Evolutionary conservation across 164 flowering plant species (phyloP).

Genomic region (Euptelea pleiosperma): DNA sequence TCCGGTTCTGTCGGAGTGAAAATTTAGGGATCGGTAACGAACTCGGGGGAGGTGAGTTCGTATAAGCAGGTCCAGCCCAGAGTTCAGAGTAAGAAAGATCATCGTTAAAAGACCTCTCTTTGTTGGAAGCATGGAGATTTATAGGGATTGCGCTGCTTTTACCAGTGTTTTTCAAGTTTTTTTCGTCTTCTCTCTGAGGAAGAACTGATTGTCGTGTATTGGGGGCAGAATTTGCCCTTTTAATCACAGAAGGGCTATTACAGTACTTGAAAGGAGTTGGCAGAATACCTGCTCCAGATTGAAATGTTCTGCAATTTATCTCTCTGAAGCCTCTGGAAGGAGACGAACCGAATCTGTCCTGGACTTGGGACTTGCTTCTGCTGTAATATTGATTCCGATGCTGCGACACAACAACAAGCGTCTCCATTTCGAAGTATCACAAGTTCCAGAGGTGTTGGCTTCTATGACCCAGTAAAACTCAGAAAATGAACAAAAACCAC

Average conservation of each 20-base stretch:
- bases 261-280: constrained; percentile 45
- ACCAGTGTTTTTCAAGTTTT: constrained; percentile 1
- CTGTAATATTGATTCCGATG: constrained; percentile 52
- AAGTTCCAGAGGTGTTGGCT: neutral
- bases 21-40: constrained; percentile 93
- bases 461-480: neutral
- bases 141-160: constrained; percentile 42
- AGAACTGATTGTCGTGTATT: constrained; percentile 28
- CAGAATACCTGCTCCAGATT: constrained; percentile 53
- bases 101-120: constrained; percentile 20
- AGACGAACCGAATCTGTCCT: constrained; percentile 32
- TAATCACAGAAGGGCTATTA: constrained; percentile 21
- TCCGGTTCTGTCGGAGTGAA: constrained; percentile 54
- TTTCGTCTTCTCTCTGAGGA: constrained; percentile 10
- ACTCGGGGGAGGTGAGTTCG: constrained; percentile 94
- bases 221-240: constrained; percentile 20
- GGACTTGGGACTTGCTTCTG: constrained; percentile 24
- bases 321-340: constrained; percentile 39
- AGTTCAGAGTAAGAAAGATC: constrained; percentile 42
- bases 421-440: constrained; percentile 46
- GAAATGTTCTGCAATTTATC: constrained; percentile 56
- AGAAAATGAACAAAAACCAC: neutral
- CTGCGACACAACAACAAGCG: constrained; percentile 56
- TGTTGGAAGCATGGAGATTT: constrained; percentile 13
- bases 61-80: constrained; percentile 81